Conservation (phyloP, 768 basidiomycete species). For the Psilocybe cyanescens region DNA sequence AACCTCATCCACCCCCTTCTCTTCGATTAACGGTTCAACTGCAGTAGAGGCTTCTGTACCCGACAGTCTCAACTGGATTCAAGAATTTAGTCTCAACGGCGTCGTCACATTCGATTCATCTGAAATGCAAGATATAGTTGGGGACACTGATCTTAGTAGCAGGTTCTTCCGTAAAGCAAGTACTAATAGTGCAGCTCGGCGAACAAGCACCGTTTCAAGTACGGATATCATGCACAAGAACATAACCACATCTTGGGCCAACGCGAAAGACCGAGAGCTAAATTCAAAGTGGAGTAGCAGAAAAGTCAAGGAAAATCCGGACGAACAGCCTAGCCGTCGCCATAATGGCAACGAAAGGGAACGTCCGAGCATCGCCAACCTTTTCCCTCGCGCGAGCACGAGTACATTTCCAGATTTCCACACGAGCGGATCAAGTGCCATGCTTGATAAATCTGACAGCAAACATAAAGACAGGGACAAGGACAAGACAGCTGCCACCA, state of each 20-base stretch:
- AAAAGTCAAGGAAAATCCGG: constrained; percentile 45
- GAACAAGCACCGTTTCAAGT: constrained; percentile 48
- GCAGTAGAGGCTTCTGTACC: background rate
- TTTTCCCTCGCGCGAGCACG: constrained; percentile 35
- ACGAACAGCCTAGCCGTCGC: constrained; percentile 12
- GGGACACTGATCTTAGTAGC: constrained; percentile 12
- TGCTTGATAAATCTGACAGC: constrained; percentile 19
- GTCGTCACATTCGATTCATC: constrained; percentile 28
- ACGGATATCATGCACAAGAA: constrained; percentile 45
- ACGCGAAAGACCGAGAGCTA: constrained; percentile 45
- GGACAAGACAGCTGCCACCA: constrained; percentile 24
- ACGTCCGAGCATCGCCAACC: constrained; percentile 28
- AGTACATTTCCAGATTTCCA: constrained; percentile 22
- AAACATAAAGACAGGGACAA: constrained; percentile 17
- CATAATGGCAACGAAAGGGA: constrained; percentile 17
- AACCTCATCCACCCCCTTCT: constrained; percentile 3
- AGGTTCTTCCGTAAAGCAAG: constrained; percentile 27
- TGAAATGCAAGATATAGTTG: constrained; percentile 32
- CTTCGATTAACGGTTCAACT: background rate
- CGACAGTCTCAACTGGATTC: background rate
- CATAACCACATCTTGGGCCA: constrained; percentile 42
- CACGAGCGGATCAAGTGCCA: constrained; percentile 7
- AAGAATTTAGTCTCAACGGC: constrained; percentile 7
- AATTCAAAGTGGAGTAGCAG: constrained; percentile 63
- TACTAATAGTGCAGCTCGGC: constrained; percentile 28